Conservation (phyloP, 371 early-diverging fungal genomes). For the Lichtheimia hyalospora region DNA sequence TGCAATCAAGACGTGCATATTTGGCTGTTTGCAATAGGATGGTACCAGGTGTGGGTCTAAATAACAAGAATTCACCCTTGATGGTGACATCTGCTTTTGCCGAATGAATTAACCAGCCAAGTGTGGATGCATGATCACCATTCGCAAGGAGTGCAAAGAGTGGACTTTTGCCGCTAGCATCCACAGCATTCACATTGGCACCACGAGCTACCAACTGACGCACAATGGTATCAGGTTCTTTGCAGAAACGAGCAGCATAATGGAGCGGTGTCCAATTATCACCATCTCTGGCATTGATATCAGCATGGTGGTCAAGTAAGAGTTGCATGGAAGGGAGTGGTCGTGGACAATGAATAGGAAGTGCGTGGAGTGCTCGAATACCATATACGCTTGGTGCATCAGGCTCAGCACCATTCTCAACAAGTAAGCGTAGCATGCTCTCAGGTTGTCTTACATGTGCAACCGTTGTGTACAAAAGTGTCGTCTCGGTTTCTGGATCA, state of each 20-base stretch:
- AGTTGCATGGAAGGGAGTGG: constrained; percentile 32
- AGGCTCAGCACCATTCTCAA: constrained; percentile 46
- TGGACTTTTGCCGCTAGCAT: constrained; percentile 15
- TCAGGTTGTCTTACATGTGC: constrained; percentile 16
- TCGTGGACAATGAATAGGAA: constrained; percentile 25
- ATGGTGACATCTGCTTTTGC: constrained; percentile 12
- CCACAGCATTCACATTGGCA: constrained; percentile 41
- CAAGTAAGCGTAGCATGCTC: constrained; percentile 26
- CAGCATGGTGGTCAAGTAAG: constrained; percentile 23
- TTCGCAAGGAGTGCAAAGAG: constrained; percentile 24
- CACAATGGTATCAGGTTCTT: constrained; percentile 31
- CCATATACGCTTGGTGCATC: constrained; percentile 29
- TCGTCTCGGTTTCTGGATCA: constrained; percentile 40
- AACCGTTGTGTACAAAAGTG: constrained; percentile 29
- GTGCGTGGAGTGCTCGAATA: constrained; percentile 29
- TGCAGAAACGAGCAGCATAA: constrained; percentile 54
- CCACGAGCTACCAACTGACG: constrained; percentile 38
- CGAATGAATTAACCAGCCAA: constrained; percentile 17
- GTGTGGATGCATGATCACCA: constrained; percentile 10
- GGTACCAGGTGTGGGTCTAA: constrained; percentile 12
- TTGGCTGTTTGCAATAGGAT: constrained; percentile 22
- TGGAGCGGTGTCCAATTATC: constrained; percentile 76
- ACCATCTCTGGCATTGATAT: constrained; percentile 56
- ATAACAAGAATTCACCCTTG: constrained; percentile 15
- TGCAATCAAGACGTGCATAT: constrained; percentile 18